Evolutionary conservation across 2,329 filamentous ascomycete genomes (phyloP), one percentile per base, ranked within the genome.

Genomic region (Phyllosticta ampelicida): DNA sequence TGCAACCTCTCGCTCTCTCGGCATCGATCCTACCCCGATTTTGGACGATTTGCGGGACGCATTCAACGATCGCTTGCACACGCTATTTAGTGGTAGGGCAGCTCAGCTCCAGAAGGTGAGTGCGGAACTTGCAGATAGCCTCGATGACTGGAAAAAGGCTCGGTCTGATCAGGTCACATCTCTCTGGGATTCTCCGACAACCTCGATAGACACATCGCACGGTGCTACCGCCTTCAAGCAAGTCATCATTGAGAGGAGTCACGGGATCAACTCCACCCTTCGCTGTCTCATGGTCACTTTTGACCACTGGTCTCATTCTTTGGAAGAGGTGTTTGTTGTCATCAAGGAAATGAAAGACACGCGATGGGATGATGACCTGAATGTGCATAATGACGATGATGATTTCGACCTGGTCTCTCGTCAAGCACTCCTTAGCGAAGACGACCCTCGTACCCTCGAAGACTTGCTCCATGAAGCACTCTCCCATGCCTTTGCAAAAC

Each of bases 281-380:
- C 82, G 82, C 36, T 76, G 75, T 56, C 81, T 86, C 0, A 76
- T 85, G 1, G 75, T 79, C 11, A 77, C 79, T 51, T 94, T 94
- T 66, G 78, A 83, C 60, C 78, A 79, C 1, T 96, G 91, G 90
- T 80, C 84, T 51, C 76, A 78, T n/a, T 80, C 86, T 5, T 81
- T 95, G n/a, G 80, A 86, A 60, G 82, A 85, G 55, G 81, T 87
- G 13, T 79, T 79, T 50, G 75, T 77, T 18, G 77, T 86, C 3
- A 80, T 90, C 8, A 82, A 84, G 48, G 78, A 82, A 60, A 79
- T 94, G 64, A 81, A 78, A 61, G 80, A 81, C 52, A 83, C 86
- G 63, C 81, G 83, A 58, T 91, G 88, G 87, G 86, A 91, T 62
- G 86, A 89, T 58, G 86, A 89, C 61, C 78, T 85, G 26, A 83